Evolutionary conservation across 1,284 basidiomycete genomes (phyloP).

Genomic region (Mycosarcoma mackinlayi): DNA sequence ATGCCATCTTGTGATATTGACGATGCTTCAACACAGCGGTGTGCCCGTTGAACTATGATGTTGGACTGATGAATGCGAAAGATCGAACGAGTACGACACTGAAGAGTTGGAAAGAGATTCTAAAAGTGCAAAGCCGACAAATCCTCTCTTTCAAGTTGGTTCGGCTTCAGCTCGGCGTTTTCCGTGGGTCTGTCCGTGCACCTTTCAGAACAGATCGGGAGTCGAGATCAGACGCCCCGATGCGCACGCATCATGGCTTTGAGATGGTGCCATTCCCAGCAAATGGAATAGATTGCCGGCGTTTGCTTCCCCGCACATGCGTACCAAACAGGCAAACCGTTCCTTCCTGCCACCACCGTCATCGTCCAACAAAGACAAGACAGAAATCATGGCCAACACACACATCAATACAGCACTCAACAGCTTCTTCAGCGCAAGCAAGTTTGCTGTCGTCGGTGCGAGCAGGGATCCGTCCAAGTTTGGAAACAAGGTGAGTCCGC

Average conservation of each 20-base stretch:
- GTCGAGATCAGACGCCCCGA: constrained; percentile 4
- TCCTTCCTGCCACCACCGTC: constrained; percentile 7
- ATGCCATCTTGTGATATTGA: constrained; percentile 30
- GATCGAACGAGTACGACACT: too few species aligned
- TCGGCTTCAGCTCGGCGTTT: not conserved
- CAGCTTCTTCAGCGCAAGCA: constrained; percentile 53
- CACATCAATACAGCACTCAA: constrained; percentile 41
- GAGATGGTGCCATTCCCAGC: constrained; percentile 18
- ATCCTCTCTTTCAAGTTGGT: constrained; percentile 7
- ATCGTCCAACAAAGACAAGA: not conserved
- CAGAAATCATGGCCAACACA: constrained; percentile 27
- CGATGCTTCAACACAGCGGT: too few species aligned
- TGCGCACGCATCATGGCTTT: constrained; percentile 10
- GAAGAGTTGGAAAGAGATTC: too few species aligned
- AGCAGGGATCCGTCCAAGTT: constrained; percentile 61
- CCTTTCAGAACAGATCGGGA: not conserved
- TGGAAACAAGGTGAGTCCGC: constrained; percentile 58
- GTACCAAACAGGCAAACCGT: not conserved
- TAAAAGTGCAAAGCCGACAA: constrained; percentile 34
- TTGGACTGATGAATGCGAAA: constrained; percentile 2
- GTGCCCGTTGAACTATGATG: too few species aligned
- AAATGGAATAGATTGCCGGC: constrained; percentile 22
- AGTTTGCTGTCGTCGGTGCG: constrained; percentile 61
- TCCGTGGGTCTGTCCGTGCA: not conserved
- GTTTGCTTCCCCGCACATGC: not conserved